Conservation (phyloP, 2,329 filamentous ascomycete genomes). For the Fusarium verticillioides region DNA sequence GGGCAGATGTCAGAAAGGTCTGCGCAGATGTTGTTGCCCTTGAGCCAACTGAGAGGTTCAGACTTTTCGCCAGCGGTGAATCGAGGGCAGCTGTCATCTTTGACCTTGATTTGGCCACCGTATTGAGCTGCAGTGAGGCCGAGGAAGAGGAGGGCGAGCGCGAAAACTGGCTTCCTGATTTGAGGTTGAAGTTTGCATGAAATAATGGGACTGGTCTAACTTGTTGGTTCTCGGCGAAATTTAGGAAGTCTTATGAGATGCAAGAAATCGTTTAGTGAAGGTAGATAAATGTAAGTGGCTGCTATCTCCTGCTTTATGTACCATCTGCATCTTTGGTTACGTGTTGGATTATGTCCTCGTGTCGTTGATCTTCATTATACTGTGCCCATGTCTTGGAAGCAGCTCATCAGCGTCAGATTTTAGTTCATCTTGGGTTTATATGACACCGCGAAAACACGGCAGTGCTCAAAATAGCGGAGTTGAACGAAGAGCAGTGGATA, state of each 20-base stretch:
- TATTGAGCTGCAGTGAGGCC: conserved; percentile 1
- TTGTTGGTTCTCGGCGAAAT: background rate
- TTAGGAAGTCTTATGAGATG: accelerated
- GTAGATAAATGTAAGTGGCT: too few relatives aligned
- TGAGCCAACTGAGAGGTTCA: background rate
- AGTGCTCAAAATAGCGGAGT: background rate
- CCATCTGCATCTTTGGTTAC: too few relatives aligned
- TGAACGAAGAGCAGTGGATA: background rate
- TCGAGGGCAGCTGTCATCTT: conserved; percentile 1
- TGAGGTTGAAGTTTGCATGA: too few relatives aligned
- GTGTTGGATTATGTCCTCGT: too few relatives aligned
- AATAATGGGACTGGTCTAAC: accelerated
- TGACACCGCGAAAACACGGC: background rate
- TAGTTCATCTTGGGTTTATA: background rate
- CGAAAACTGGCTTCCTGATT: background rate
- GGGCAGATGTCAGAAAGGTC: conserved; percentile 7
- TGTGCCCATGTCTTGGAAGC: background rate
- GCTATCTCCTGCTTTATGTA: background rate
- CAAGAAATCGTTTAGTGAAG: accelerated
- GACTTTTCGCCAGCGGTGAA: background rate
- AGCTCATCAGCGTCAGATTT: background rate
- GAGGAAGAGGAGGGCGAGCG: background rate
- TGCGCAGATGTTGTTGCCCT: conserved; percentile 7
- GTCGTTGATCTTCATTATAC: background rate
- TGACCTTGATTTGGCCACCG: conserved; percentile 5